These are phyloP conservation scores for Capsella rubella DNA, from an alignment of 441 rosid genomes.

Conservation along the genomic window DNA sequence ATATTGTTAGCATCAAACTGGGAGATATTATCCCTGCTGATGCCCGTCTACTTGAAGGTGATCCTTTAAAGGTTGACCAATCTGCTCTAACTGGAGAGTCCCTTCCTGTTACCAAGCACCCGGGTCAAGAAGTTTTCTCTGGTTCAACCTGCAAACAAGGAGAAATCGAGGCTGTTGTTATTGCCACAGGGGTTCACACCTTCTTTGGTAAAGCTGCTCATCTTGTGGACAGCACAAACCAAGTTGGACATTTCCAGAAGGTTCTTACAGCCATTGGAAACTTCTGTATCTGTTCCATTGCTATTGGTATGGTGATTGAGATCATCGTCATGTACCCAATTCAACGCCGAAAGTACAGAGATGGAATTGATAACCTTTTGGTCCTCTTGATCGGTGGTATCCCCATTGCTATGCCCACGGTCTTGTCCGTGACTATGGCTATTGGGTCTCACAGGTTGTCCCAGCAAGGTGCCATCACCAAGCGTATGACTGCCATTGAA, in stretches of 20 bases:
- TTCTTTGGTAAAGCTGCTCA: conserved; percentile 79
- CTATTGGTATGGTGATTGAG: conserved; percentile 83
- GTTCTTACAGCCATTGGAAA: conserved; percentile 93
- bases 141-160: conserved; percentile 78
- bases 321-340: conserved; percentile 90
- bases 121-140: conserved; percentile 64
- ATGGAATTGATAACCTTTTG: conserved; percentile 57
- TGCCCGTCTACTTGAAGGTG: conserved; percentile 62
- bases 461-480: conserved; percentile 75
- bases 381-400: conserved; percentile 77
- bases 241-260: conserved; percentile 80
- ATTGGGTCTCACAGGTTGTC: conserved; percentile 67
- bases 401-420: conserved; percentile 77
- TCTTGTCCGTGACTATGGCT: conserved; percentile 72
- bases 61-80: conserved; percentile 55
- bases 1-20: conserved; percentile 71
- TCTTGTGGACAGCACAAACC: conserved; percentile 73
- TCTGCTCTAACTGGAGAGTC: conserved; percentile 51
- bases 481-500: conserved; percentile 75
- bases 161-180: conserved; percentile 69
- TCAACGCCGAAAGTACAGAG: conserved; percentile 63
- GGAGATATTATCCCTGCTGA: conserved; percentile 75
- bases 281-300: conserved; percentile 96
- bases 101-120: conserved; percentile 60
- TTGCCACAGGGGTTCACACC: conserved; percentile 74